Evolutionary conservation across 345 rosid species (phyloP), one percentile per base, ranked within the genome.

Genomic region (Hibiscus syriacus): DNA sequence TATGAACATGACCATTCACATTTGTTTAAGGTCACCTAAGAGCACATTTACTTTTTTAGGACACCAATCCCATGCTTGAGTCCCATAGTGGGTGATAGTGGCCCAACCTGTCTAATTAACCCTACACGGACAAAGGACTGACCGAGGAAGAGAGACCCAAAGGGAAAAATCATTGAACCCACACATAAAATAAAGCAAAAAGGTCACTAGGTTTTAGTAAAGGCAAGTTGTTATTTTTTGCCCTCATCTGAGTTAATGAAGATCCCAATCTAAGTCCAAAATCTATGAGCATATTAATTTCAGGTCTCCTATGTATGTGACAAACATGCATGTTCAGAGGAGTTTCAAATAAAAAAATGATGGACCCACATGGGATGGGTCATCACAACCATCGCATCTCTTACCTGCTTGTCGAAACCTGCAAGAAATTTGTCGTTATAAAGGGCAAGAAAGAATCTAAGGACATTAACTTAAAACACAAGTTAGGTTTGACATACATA

Each of bases 221-320:
- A 66, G 56, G 49, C n/a, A 29, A 29, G 34, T 48, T 48, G 13
- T 7, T 29, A 29, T 29, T 29, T 29, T 26, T 48, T 67, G 53
- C 17, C 36, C 22, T 22, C 29, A 30, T 63, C 38, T 62, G 55
- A 66, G 53, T 50, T 65, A 55, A 66, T 69, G 56, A 58, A 58
- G 70, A 73, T 73, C 77, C 77, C 79, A 64, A 69, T 70, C 84
- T 46, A 73, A 57, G 48, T 60, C 74, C 74, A 69, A 70, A 71
- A 74, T 79, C 85, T 61, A 57, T 61, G 58, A 64, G 76, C 73
- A 75, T 74, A 70, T 72, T 75, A 73, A 65, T 76, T 69, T 77
- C 78, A 72, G 69, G 77, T 76, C 68, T 50, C 66, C 43, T 58
- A 52, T 66, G 26, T 22, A 49, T 46, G 5, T 46, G 68, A 75